phyloP scores from a whole-genome alignment of 148 eudicot genomes.

The Vaccinium vitisidaea region DNA sequence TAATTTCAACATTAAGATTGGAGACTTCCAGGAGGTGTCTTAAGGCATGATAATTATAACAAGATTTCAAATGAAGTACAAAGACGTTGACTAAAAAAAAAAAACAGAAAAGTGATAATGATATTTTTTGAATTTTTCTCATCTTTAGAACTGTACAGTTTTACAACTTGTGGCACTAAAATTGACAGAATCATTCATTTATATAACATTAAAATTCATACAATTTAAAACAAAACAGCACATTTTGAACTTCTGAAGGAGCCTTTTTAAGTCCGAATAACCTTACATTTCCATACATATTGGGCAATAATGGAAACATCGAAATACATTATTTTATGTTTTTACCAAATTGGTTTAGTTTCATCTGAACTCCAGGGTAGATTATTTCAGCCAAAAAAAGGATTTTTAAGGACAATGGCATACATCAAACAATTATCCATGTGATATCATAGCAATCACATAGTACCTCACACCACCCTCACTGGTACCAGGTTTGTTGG shows the following conservation, averaged over 20 bases:
- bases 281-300: not conserved
- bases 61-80: not conserved
- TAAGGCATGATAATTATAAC: not conserved
- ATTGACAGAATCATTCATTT: not conserved
- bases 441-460: not conserved
- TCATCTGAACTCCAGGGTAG: not conserved
- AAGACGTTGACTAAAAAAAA: not conserved
- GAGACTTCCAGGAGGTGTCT: not conserved
- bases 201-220: not conserved
- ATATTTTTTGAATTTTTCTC: not conserved
- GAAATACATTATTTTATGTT: not conserved
- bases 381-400: not conserved
- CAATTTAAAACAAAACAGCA: not conserved
- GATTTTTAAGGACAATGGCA: not conserved
- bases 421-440: not conserved
- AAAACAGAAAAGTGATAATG: not conserved
- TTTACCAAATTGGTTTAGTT: not conserved
- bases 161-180: not conserved
- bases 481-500: slow-evolving; percentile 86
- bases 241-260: not conserved
- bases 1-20: not conserved
- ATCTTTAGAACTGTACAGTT: not conserved
- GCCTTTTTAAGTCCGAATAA: not conserved
- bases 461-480: slow-evolving; percentile 95
- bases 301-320: not conserved